These are phyloP conservation scores for Salix viminalis DNA, from an alignment of 345 rosid species.

Conservation along the genomic window DNA sequence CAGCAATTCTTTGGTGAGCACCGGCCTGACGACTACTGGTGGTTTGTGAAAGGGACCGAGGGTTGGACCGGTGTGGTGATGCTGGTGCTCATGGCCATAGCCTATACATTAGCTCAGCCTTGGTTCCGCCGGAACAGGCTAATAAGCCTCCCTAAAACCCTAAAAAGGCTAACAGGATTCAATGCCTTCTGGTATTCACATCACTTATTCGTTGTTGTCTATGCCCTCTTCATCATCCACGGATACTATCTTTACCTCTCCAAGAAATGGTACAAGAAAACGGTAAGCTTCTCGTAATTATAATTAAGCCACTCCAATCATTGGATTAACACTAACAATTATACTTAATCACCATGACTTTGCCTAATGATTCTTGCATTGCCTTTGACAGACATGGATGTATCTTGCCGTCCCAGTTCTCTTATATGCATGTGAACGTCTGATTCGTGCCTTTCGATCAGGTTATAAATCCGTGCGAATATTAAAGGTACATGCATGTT, in stretches of 20 bases:
- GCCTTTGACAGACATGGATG: constrained; percentile 73
- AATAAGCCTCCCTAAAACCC: constrained; percentile 48
- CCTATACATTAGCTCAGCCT: constrained; percentile 60
- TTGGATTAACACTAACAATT: too few relatives aligned
- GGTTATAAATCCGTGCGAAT: constrained; percentile 55
- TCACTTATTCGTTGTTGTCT: constrained; percentile 70
- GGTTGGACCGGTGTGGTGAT: constrained; percentile 74
- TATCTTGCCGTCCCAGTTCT: constrained; percentile 62
- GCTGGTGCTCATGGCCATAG: constrained; percentile 64
- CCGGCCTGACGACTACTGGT: constrained; percentile 60
- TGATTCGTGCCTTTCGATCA: constrained; percentile 59
- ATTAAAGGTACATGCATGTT: constrained; percentile 48
- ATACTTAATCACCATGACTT: neutral
- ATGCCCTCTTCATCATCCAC: constrained; percentile 60
- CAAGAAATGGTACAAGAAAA: constrained; percentile 66
- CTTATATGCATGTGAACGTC: constrained; percentile 52
- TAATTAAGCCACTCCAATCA: too few relatives aligned
- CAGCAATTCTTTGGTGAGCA: constrained; percentile 53
- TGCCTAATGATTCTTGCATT: neutral
- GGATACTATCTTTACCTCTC: constrained; percentile 59
- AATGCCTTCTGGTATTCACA: constrained; percentile 89
- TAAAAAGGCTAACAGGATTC: constrained; percentile 68
- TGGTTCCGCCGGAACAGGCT: constrained; percentile 71
- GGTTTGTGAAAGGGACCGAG: constrained; percentile 69
- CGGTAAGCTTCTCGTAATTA: constrained; percentile 34